Evolutionary conservation across 1,284 basidiomycete species (phyloP), one percentile per base, ranked within the genome.

Genomic region (Naganishia sp.): DNA sequence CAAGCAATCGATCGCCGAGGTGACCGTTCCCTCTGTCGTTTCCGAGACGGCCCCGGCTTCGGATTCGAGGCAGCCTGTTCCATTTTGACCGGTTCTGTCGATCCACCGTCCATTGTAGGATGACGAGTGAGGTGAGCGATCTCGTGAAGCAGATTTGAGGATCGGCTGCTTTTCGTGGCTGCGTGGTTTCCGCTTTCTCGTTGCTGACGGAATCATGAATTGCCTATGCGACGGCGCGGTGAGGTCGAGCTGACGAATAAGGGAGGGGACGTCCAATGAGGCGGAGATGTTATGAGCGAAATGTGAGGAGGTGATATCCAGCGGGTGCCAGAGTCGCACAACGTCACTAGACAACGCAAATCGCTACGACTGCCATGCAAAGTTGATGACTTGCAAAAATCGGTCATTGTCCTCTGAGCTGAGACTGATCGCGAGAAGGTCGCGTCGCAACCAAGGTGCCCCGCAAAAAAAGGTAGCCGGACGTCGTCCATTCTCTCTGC

Each of bases 1-100:
- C 58, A 61, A 41, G 58, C 58, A 7, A 61, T 32, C 17, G 58
- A 61, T 17, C 58, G 58, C 13, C 58, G 58, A 18, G 58, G 58
- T 15, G 58, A 61, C 32, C 47, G 47, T 42, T 61, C 58, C 45
- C 58, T 21, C 18, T 50, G 58, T 43, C 58, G 32, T 61, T 61
- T 61, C 21, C 58, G 58, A 2, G 58, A 51, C 31, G 58, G 47
- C 5, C 58, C 56, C 15, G 55, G 42, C 21, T 45, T 31, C 7
- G 31, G 47, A 35, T 41, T 51, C 10, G 47, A 7, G 5, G 18
- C 47, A 0, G 21, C 47, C 47, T 21, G 25, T 23, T 49, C 47
- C 47, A 49, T 49, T 25, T 49, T 49, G 21, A 49, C 0, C 25
- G 21, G 21, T 49, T 49, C 47, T n/a, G 47, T 25, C 15, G 21